These are phyloP conservation scores for Thyridium curvatum DNA, from an alignment of 2,329 filamentous ascomycete genomes.

Conservation along the genomic window DNA sequence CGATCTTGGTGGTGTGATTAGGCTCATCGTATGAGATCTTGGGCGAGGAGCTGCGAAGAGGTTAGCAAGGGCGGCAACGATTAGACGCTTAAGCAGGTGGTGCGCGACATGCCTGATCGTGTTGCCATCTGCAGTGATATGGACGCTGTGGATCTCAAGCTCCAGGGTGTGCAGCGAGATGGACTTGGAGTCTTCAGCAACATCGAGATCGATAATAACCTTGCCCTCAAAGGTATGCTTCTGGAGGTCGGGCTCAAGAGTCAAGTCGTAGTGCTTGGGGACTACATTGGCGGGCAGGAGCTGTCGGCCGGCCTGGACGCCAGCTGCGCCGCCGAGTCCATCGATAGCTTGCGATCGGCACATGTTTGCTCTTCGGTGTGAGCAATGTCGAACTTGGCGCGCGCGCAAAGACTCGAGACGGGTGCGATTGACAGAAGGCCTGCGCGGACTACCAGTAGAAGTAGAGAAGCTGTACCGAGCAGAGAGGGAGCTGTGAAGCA, in stretches of 20 bases:
- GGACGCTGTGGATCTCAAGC: slow-evolving; percentile 71
- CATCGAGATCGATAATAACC: slow-evolving; percentile 81
- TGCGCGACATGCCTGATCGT: slow-evolving; percentile 31
- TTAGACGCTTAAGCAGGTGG: background rate
- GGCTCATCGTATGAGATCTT: slow-evolving; percentile 69
- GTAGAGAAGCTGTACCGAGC: background rate
- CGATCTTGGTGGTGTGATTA: slow-evolving; percentile 75
- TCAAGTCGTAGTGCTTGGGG: slow-evolving; percentile 86
- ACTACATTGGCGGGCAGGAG: slow-evolving; percentile 88
- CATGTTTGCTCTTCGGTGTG: slow-evolving; percentile 67
- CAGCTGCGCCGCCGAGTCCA: slow-evolving; percentile 26
- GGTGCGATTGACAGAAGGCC: background rate
- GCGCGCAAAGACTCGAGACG: background rate
- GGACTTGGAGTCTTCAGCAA: slow-evolving; percentile 75
- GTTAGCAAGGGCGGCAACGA: slow-evolving; percentile 5
- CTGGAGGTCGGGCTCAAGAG: slow-evolving; percentile 83
- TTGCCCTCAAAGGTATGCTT: slow-evolving; percentile 82
- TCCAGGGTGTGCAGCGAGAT: slow-evolving; percentile 86
- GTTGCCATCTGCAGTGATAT: slow-evolving; percentile 56
- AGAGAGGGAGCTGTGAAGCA: background rate
- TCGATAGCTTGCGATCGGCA: slow-evolving; percentile 42
- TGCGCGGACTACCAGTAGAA: background rate
- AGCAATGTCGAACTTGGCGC: slow-evolving; percentile 52
- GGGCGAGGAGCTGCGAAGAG: slow-evolving; percentile 49
- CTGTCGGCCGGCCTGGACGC: slow-evolving; percentile 53